Evolutionary conservation across 2,329 filamentous ascomycete genomes (phyloP), one percentile per base, ranked within the genome.

Genomic region (Fusarium brachygibbosum): DNA sequence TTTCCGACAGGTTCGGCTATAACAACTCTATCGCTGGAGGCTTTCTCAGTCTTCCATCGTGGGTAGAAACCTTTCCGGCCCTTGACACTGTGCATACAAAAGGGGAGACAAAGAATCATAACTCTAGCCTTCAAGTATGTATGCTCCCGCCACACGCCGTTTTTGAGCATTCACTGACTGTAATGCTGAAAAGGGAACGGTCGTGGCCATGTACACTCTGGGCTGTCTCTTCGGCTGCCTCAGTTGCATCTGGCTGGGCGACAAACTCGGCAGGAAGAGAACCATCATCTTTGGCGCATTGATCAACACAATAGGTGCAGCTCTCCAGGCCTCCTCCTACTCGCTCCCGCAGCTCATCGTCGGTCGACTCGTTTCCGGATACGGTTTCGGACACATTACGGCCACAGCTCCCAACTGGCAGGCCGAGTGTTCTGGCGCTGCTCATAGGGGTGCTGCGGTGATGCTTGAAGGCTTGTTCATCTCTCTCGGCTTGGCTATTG

Each of bases 11-110:
- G 3, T 56, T 55, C 6, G 56, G 50, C 0, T 58, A 45, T 8
- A 58, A 58, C 11, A 58, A 56, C 49, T 56, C 56, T 2, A 56
- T 58, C 4, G 56, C 56, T 5, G 56, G 50, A 28, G 56, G 56
- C 0, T 45, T 58, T 5, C 50, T 58, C 3, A 58, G 56, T 8
- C 56, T 58, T 21, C 50, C 32, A 3, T 56, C 32, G 0, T 56
- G 56, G 56, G 40, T 58, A 16, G 40, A 56, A n/a, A 58, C 50
- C 17, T 58, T 55, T 28, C 56, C 56, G 4, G 32, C 49, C 3
- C 49, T 58, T 1, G 56, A 55, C 8, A 58, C 50, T 21, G 40
- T 58, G 0, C 38, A 56, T 28, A 56, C 50, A 9, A 38, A 38
- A 45, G 56, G 56, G 32, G 50, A 14, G 0, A n/a, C 13, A 7